Percentiles rank a stretch among this genome's conserved stretches.
phyloP scores from a whole-genome alignment of 441 rosid genomes.

The Adansonia rubrostipa region DNA sequence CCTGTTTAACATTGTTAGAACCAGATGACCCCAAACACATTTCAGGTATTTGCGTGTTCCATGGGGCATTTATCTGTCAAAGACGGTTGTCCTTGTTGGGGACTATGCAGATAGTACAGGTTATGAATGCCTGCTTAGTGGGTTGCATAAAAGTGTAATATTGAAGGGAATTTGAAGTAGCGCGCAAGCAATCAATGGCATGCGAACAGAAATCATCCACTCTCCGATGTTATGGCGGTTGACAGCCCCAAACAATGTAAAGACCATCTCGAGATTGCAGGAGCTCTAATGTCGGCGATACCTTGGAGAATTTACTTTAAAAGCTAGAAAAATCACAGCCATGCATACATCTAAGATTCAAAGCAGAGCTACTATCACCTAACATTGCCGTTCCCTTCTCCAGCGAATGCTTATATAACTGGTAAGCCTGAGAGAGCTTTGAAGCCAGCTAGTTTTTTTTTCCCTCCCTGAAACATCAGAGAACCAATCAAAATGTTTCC shows the following conservation, averaged over 20 bases:
- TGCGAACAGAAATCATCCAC: slow-evolving; percentile 76
- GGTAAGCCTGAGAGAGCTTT: not conserved
- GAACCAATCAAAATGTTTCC: not conserved
- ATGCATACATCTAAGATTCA: not conserved
- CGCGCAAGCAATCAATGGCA: slow-evolving; percentile 56
- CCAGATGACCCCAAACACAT: not conserved
- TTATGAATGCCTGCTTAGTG: slow-evolving; percentile 88
- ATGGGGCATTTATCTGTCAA: slow-evolving; percentile 85
- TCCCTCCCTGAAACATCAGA: not conserved
- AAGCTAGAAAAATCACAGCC: slow-evolving; percentile 37
- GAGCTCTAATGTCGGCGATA: slow-evolving; percentile 48
- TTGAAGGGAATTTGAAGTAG: slow-evolving; percentile 66
- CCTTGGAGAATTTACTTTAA: slow-evolving; percentile 60
- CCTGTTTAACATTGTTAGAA: not conserved
- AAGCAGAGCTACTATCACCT: not conserved
- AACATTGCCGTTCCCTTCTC: not conserved
- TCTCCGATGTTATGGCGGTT: slow-evolving; percentile 72
- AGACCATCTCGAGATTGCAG: slow-evolving; percentile 48
- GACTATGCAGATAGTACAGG: slow-evolving; percentile 85
- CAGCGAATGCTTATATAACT: not conserved
- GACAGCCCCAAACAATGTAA: slow-evolving; percentile 70
- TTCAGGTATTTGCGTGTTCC: slow-evolving; percentile 80
- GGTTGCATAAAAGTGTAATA: slow-evolving; percentile 74
- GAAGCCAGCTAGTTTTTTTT: not conserved
- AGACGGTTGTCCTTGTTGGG: slow-evolving; percentile 83